Conservation (phyloP, 345 rosid species). For the Rhizophora apiculata region DNA sequence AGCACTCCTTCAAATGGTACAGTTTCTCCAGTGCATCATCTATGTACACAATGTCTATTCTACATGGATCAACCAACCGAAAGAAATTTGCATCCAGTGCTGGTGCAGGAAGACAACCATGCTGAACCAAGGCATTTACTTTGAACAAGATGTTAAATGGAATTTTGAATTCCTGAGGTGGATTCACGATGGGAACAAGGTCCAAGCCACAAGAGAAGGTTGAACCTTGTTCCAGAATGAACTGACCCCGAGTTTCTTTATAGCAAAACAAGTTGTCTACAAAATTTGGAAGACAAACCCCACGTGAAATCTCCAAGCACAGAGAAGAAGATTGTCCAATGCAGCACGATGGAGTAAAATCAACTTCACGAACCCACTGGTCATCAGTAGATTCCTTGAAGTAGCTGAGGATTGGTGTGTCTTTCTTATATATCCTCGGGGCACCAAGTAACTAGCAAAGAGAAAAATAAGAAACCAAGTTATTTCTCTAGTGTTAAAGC, state of each 20-base stretch:
- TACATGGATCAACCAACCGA: conserved; percentile 26
- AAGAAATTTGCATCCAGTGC: conserved; percentile 36
- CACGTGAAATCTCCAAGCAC: conserved; percentile 46
- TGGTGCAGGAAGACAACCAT: conserved; percentile 45
- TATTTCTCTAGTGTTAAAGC: too few species aligned
- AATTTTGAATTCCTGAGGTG: conserved; percentile 26
- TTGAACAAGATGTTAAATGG: conserved; percentile 44
- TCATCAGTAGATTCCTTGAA: conserved; percentile 33
- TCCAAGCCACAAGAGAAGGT: conserved; percentile 20
- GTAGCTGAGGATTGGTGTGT: conserved; percentile 6
- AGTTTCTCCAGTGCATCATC: conserved; percentile 43
- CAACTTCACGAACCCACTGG: conserved; percentile 47
- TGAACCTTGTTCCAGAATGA: conserved; percentile 26
- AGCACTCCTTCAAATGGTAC: conserved; percentile 29
- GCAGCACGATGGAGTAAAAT: conserved; percentile 40
- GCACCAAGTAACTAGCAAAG: conserved; percentile 28
- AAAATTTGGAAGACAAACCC: conserved; percentile 30
- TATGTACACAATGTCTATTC: conserved; percentile 20
- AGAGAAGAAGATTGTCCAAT: conserved; percentile 53
- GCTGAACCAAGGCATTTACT: conserved; percentile 45
- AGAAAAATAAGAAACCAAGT: not conserved
- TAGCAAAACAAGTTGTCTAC: conserved; percentile 25
- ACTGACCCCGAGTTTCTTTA: conserved; percentile 19
- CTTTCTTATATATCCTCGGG: conserved; percentile 31
- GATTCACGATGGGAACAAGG: conserved; percentile 42